Conservation (phyloP, 345 rosid species). For the Noccaea bulbosa region DNA sequence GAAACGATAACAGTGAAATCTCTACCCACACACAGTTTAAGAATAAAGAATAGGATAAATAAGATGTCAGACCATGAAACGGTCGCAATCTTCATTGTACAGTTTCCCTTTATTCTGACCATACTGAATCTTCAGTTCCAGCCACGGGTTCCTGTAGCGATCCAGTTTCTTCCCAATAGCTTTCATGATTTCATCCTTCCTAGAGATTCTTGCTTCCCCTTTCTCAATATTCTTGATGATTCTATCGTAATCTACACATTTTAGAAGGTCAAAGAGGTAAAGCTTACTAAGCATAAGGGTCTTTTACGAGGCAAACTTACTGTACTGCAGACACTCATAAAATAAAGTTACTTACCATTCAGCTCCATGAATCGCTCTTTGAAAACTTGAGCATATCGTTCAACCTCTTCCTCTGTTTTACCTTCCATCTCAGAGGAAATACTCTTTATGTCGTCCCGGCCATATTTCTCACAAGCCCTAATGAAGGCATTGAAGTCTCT, state of each 20-base stretch:
- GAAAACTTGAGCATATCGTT: slow-evolving; percentile 84
- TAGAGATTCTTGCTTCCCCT: slow-evolving; percentile 94
- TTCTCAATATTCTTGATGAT: slow-evolving; percentile 96
- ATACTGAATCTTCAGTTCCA: slow-evolving; percentile 94
- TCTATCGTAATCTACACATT: slow-evolving; percentile 77
- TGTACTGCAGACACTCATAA: neutral
- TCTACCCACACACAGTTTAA: neutral
- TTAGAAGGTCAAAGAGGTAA: slow-evolving; percentile 16
- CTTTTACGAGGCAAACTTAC: neutral
- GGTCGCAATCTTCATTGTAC: slow-evolving; percentile 97
- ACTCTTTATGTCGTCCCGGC: slow-evolving; percentile 75
- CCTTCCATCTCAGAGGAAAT: slow-evolving; percentile 98
- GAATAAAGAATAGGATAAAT: neutral
- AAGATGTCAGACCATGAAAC: slow-evolving; percentile 70
- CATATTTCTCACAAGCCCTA: slow-evolving; percentile 97
- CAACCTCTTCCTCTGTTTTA: slow-evolving; percentile 88
- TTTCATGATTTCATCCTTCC: slow-evolving; percentile 98
- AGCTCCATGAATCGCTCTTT: slow-evolving; percentile 93
- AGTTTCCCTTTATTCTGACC: slow-evolving; percentile 98
- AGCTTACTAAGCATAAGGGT: slow-evolving; percentile 1
- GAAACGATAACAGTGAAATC: slow-evolving; percentile 8
- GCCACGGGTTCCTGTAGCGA: slow-evolving; percentile 98
- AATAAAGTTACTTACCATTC: slow-evolving; percentile 52
- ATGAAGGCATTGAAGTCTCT: slow-evolving; percentile 89
- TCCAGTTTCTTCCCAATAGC: slow-evolving; percentile 97